A percentile compares a stretch with the other conserved stretches of the same genome.
Conservation (phyloP, 805 yeast species). For the Peterozyma toletana region DNA sequence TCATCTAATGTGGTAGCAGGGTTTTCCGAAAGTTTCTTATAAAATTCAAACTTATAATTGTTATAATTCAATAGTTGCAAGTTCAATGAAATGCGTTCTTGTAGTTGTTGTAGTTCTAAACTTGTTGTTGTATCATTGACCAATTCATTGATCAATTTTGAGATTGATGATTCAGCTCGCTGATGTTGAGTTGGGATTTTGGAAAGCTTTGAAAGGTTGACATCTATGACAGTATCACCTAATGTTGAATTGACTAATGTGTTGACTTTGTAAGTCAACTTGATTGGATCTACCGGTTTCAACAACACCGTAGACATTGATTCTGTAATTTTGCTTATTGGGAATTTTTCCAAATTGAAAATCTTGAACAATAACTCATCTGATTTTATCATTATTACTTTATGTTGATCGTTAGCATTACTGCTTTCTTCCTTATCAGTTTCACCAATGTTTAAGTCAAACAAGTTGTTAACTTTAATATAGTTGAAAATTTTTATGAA, state of each 20-base stretch:
- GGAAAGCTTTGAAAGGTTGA: conserved; percentile 43
- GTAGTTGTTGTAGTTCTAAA: conserved; percentile 26
- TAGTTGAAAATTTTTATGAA: conserved; percentile 31
- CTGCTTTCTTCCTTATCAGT: conserved; percentile 13
- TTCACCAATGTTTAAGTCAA: conserved; percentile 18
- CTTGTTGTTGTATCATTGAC: conserved; percentile 33
- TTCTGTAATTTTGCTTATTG: conserved; percentile 69
- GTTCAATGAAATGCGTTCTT: conserved; percentile 34
- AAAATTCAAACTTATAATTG: conserved; percentile 69
- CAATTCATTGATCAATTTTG: conserved; percentile 34
- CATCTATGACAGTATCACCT: conserved; percentile 76
- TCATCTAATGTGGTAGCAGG: conserved; percentile 70
- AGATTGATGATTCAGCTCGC: conserved; percentile 30
- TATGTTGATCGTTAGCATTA: conserved; percentile 2
- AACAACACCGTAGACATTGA: conserved; percentile 59
- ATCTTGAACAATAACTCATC: conserved; percentile 40
- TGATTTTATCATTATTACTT: conserved; percentile 21
- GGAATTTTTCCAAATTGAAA: conserved; percentile 44
- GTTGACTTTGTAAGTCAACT: conserved; percentile 64
- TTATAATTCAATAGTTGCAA: conserved; percentile 47
- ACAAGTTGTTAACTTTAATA: conserved; percentile 26
- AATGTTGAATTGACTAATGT: conserved; percentile 73
- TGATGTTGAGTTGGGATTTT: conserved; percentile 28
- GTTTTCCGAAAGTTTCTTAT: conserved; percentile 61
- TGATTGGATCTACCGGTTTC: conserved; percentile 74